Evolutionary conservation across 108 stramenopile species (phyloP).

Genomic region (Nannochloropsis gaditana): DNA sequence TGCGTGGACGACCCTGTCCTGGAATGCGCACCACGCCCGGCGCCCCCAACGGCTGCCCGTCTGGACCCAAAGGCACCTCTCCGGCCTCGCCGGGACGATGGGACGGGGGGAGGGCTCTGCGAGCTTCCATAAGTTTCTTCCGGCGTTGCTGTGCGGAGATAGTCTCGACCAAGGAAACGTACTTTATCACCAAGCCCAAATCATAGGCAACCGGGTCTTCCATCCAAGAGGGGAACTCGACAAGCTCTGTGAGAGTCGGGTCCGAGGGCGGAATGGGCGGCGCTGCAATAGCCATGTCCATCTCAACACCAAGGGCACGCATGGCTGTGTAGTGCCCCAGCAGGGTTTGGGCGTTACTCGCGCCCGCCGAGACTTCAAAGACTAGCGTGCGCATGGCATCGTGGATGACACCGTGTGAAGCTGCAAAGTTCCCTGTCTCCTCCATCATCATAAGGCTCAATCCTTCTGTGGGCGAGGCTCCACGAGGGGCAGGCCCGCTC

Average conservation of each 20-base stretch:
- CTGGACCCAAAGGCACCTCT: not conserved
- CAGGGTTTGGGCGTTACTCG: not conserved
- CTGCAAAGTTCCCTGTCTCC: not conserved
- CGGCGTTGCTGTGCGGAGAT: not conserved
- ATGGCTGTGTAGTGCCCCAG: not conserved
- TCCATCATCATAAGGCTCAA: not conserved
- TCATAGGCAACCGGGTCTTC: not conserved
- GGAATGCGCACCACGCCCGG: not conserved
- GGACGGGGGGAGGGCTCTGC: not conserved
- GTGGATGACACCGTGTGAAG: not conserved
- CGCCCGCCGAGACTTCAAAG: not conserved
- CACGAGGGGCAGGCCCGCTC: not conserved
- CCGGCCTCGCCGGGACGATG: not conserved
- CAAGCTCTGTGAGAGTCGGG: not conserved
- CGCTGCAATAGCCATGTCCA: not conserved
- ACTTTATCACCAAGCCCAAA: not conserved
- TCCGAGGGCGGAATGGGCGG: not conserved
- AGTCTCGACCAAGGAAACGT: not conserved
- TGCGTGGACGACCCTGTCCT: not conserved
- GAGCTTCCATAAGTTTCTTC: not conserved
- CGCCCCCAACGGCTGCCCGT: not conserved
- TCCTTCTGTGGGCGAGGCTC: constrained; percentile 4
- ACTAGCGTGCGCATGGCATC: not conserved
- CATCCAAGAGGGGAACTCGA: not conserved
- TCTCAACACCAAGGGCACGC: not conserved